Percentiles rank a stretch among this genome's conserved stretches.
phyloP scores from a whole-genome alignment of 2,329 filamentous ascomycete species.

The Pestalotiopsis sp. region DNA sequence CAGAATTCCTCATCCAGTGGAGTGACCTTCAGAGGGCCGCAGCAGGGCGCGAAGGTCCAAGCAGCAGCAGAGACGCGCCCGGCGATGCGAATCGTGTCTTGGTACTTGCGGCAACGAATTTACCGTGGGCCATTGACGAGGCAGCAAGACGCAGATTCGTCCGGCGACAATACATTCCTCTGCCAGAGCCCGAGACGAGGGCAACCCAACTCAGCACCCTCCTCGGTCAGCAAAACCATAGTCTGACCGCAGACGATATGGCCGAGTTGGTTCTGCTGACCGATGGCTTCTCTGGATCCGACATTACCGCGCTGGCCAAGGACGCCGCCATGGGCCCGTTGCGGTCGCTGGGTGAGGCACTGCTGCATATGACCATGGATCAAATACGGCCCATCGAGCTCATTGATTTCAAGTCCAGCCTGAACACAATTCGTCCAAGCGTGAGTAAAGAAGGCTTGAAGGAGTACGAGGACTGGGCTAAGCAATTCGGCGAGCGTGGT shows the following conservation, averaged over 20 bases:
- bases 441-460: constrained; percentile 84
- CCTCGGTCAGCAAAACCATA: constrained; percentile 85
- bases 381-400: constrained; percentile 87
- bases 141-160: constrained; percentile 90
- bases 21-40: constrained; percentile 90
- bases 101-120: constrained; percentile 91
- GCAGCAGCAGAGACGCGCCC: constrained; percentile 63
- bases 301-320: constrained; percentile 95
- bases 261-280: constrained; percentile 75
- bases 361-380: constrained; percentile 91
- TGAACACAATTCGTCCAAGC: constrained; percentile 84
- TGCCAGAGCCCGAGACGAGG: constrained; percentile 84
- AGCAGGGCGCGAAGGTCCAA: constrained; percentile 73
- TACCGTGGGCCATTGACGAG: constrained; percentile 98
- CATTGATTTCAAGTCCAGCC: constrained; percentile 80
- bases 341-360: constrained; percentile 82
- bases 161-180: constrained; percentile 89
- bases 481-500: constrained; percentile 88
- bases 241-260: constrained; percentile 72
- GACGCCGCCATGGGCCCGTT: constrained; percentile 97
- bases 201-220: constrained; percentile 78
- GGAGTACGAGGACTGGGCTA: constrained; percentile 93
- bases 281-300: constrained; percentile 94
- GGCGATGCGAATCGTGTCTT: constrained; percentile 88
- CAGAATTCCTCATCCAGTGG: constrained; percentile 97